Conservation (phyloP, 192 early-diverging fungal species). For the Coemansia sp. region DNA sequence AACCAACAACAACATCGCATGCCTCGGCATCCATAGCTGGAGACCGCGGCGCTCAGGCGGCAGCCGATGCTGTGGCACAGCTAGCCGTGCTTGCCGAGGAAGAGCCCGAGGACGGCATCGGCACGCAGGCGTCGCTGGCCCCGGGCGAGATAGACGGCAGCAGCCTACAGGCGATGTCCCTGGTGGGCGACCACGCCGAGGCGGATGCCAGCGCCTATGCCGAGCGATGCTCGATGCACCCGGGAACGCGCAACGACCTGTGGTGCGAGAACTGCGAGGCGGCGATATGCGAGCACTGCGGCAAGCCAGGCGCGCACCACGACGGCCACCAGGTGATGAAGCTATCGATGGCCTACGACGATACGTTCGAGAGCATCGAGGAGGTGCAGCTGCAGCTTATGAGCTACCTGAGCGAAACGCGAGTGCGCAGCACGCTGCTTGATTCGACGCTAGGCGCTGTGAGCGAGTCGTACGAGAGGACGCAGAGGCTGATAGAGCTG, state of each 20-base stretch:
- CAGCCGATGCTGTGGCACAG: not conserved
- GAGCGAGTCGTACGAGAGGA: slow-evolving; percentile 6
- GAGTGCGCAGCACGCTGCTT: slow-evolving; percentile 22
- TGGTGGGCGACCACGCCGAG: not conserved
- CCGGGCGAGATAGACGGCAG: not conserved
- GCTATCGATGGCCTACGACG: slow-evolving; percentile 46
- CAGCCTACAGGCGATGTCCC: not conserved
- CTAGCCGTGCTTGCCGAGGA: not conserved
- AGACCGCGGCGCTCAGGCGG: not conserved
- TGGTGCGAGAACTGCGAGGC: slow-evolving; percentile 41
- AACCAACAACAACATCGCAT: no score
- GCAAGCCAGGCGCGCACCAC: slow-evolving; percentile 7
- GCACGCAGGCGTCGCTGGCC: no score
- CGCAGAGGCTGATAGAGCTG: slow-evolving; percentile 10
- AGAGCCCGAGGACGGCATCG: not conserved
- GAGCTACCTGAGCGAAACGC: slow-evolving; percentile 26
- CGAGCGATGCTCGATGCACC: slow-evolving; percentile 46
- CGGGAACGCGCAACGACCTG: slow-evolving; percentile 34
- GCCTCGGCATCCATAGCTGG: not conserved
- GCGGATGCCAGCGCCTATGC: not conserved
- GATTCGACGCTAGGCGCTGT: slow-evolving; percentile 8
- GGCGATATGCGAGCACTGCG: slow-evolving; percentile 38
- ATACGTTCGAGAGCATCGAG: slow-evolving; percentile 44
- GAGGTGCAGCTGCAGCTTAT: slow-evolving; percentile 31
- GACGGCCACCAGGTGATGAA: slow-evolving; percentile 17